These are phyloP conservation scores for Rhizopus delemar DNA, from an alignment of 371 early-diverging fungal genomes.

Conservation along the genomic window DNA sequence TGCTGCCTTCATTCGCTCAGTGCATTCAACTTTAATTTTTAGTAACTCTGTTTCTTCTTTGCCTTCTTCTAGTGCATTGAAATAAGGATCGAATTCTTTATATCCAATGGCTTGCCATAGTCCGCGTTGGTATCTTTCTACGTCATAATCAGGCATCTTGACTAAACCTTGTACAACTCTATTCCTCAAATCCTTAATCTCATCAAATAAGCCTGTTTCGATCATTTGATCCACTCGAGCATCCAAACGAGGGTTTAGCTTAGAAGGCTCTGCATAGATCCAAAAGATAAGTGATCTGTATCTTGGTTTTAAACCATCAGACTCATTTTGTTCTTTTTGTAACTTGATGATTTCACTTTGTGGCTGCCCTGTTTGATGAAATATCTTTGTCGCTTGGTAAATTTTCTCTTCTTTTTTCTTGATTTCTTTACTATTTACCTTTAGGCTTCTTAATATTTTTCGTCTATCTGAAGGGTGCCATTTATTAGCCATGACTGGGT, in stretches of 20 bases:
- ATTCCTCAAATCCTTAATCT: slow-evolving; percentile 71
- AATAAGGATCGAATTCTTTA: slow-evolving; percentile 81
- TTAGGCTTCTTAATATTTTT: slow-evolving; percentile 82
- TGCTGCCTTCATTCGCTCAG: slow-evolving; percentile 82
- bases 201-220: slow-evolving; percentile 78
- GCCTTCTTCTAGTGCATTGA: slow-evolving; percentile 50
- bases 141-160: slow-evolving; percentile 39
- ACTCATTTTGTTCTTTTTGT: slow-evolving; percentile 54
- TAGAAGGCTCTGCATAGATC: slow-evolving; percentile 74
- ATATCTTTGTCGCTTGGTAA: slow-evolving; percentile 52
- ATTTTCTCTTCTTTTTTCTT: neutral
- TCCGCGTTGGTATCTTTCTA: slow-evolving; percentile 73
- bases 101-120: slow-evolving; percentile 86
- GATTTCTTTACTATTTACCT: slow-evolving; percentile 43
- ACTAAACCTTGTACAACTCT: slow-evolving; percentile 49
- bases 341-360: slow-evolving; percentile 74
- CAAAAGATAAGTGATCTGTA: slow-evolving; percentile 76
- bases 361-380: slow-evolving; percentile 67
- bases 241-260: slow-evolving; percentile 77
- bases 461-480: slow-evolving; percentile 93
- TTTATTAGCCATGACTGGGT: slow-evolving; percentile 85
- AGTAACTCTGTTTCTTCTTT: slow-evolving; percentile 35
- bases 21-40: slow-evolving; percentile 51
- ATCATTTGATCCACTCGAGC: slow-evolving; percentile 88
- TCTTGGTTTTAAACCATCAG: slow-evolving; percentile 31